Evolutionary conservation across 257 asterid genomes (phyloP).

Genomic region (Petunia secreta): DNA sequence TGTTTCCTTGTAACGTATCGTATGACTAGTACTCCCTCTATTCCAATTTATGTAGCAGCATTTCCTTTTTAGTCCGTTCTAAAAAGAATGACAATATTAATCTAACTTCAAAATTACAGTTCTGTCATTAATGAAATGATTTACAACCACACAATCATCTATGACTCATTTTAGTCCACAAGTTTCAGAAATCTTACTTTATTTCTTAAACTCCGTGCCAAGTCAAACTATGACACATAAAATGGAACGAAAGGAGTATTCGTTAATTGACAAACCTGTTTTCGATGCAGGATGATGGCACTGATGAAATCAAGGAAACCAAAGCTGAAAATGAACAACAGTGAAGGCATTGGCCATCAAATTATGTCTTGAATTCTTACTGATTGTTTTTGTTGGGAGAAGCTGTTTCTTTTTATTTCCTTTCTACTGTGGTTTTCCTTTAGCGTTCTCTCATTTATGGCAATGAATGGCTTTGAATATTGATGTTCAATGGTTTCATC

Average conservation of each 20-base stretch:
- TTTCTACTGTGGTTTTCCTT: slow-evolving; percentile 27
- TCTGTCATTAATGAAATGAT: no score
- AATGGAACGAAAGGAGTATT: no score
- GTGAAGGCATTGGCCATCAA: slow-evolving; percentile 34
- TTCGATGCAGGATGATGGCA: slow-evolving; percentile 52
- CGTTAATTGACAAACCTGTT: not conserved
- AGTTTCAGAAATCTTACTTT: no score
- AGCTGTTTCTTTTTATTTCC: slow-evolving; percentile 33
- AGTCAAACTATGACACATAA: no score
- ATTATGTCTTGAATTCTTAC: slow-evolving; percentile 25
- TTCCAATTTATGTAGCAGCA: no score
- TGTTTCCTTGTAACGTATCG: not conserved
- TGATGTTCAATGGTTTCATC: slow-evolving; percentile 25
- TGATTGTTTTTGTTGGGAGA: slow-evolving; percentile 31
- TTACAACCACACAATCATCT: no score
- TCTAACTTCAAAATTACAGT: not conserved
- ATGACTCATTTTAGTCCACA: no score
- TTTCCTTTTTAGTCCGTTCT: no score
- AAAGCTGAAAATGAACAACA: slow-evolving; percentile 49
- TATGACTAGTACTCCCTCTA: not conserved
- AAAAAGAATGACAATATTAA: not conserved
- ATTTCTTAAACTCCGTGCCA: no score
- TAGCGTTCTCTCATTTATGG: slow-evolving; percentile 24
- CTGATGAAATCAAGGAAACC: slow-evolving; percentile 57
- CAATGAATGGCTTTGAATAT: slow-evolving; percentile 20